Conservation (phyloP, 176 grass and related monocot genomes). For the Puccinellia tenuiflora region DNA sequence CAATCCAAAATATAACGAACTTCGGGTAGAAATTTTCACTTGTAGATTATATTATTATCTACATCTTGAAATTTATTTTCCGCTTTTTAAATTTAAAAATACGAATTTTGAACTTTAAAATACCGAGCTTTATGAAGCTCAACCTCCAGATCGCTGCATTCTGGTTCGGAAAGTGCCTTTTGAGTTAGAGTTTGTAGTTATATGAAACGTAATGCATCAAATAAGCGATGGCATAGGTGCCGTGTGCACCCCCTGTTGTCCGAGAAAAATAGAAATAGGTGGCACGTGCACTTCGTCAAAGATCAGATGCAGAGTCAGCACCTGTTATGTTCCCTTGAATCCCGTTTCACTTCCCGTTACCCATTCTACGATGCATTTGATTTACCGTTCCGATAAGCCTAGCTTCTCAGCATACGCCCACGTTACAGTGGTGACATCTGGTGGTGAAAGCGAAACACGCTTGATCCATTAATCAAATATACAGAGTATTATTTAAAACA, state of each 20-base stretch:
- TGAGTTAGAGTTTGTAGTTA: not conserved
- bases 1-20: too few relatives aligned
- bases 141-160: too few relatives aligned
- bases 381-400: not conserved
- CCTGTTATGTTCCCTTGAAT: not conserved
- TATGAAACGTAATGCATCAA: not conserved
- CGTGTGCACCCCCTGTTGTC: not conserved
- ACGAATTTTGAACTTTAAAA: too few relatives aligned
- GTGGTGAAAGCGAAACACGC: not conserved
- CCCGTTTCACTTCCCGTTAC: not conserved
- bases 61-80: too few relatives aligned
- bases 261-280: not conserved
- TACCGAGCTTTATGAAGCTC: too few relatives aligned
- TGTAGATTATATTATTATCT: too few relatives aligned
- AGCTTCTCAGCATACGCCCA: not conserved
- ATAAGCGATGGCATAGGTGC: not conserved
- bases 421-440: not conserved
- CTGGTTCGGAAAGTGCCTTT: too few relatives aligned
- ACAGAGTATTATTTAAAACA: not conserved
- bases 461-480: not conserved
- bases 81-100: too few relatives aligned
- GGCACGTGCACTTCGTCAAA: not conserved
- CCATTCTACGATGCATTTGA: not conserved
- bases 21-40: too few relatives aligned
- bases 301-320: not conserved